Base-by-base conservation (phyloP, 176 grass and related monocot genomes). In the Puya raimondii region DNA sequence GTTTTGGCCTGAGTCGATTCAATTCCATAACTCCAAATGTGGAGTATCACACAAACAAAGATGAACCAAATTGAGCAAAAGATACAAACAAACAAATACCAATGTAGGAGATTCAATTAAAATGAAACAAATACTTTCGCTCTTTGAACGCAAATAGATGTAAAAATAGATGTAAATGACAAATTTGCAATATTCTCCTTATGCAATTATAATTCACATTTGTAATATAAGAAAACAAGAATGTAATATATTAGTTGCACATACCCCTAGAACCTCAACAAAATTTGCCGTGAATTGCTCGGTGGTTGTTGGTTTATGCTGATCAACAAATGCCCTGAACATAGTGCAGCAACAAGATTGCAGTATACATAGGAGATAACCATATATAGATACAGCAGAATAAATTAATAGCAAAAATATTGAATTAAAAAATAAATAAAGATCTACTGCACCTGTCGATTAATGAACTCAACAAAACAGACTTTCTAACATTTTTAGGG, bases 261-360 rank as follows among this genome's bases (percentile, higher is more conserved):
- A 26, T 26, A 26, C 25, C 25, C 25, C 25, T 26, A 2, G 25
- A 26, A 93, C 69, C 22, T 93, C 89, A 68, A 93, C 86, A 82
- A 86, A 78, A 84, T 99, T 99, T 76, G 89, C 81, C 9, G 89
- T 84, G 90, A 90, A 86, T n/a, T 70, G 82, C 26, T 87, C 80
- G 1, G 74, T 77, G 23, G 48, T 85, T 72, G 80, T 90, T 76
- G 86, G 81, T 51, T 80, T 72, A 75, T 88, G 76, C 58, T 74
- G 84, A 23, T 99, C 94, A 68, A 83, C 78, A 72, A 88, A 82
- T 81, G 85, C 83, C 70, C 94, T 99, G 77, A 54, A 77, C 51
- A 64, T 64, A 64, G 57, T 11, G 72, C 11, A 71, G 0, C 23
- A 74, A 17, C 56, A 58, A 67, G 27, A 26, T 26, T 26, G 25